Conservation (phyloP, 805 yeast species). For the Cyberlindnera mississippiensis region DNA sequence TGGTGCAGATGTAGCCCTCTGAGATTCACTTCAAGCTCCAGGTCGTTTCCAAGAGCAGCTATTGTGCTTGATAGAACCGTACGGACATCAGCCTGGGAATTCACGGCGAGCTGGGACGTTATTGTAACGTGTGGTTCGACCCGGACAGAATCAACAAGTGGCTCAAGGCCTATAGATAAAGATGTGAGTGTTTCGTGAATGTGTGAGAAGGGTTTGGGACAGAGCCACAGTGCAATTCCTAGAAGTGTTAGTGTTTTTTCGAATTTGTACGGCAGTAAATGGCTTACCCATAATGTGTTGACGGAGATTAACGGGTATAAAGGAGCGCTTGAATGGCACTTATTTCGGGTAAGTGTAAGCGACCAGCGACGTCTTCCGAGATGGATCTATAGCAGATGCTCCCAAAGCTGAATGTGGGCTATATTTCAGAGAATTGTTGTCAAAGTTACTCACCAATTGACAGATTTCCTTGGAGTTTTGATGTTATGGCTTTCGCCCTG, state of each 20-base stretch:
- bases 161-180: constrained; percentile 58
- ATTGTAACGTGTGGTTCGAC: constrained; percentile 79
- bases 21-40: constrained; percentile 14
- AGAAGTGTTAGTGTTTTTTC: constrained; percentile 1
- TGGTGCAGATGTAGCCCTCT: constrained; percentile 17
- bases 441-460: no score
- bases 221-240: constrained; percentile 67
- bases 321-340: no score
- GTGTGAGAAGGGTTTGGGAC: constrained; percentile 55
- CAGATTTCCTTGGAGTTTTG: no score
- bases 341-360: no score
- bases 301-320: no score
- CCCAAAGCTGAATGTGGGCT: no score
- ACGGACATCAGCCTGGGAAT: constrained; percentile 52
- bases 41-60: constrained; percentile 42
- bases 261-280: neutral
- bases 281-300: neutral
- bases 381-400: no score
- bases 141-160: constrained; percentile 64
- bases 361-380: no score
- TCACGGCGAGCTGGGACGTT: constrained; percentile 53
- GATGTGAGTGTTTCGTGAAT: constrained; percentile 54
- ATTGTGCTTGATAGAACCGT: constrained; percentile 52
- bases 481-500: no score
- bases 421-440: no score